Evolutionary conservation across 208 protist species (phyloP).

Genomic region (Naegleria fowleri): DNA sequence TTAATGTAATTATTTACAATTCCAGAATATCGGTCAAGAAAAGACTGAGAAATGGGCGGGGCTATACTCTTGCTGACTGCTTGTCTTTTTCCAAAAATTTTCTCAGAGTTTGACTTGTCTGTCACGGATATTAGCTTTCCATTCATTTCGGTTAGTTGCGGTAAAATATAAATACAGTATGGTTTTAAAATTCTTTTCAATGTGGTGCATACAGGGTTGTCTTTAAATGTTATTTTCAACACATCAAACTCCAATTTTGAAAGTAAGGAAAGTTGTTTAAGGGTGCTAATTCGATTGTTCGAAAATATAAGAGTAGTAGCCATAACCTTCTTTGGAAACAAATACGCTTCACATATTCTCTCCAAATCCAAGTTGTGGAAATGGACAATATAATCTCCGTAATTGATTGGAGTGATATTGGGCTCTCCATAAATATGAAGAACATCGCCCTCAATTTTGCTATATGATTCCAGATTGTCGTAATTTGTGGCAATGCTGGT

Average conservation of each 20-base stretch:
- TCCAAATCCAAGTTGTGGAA: neutral
- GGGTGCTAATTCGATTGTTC: neutral
- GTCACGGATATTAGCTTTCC: neutral
- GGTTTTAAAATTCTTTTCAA: neutral
- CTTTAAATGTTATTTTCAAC: neutral
- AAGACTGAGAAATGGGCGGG: neutral
- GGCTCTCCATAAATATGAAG: neutral
- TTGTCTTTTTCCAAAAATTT: constrained; percentile 4
- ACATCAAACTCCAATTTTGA: neutral
- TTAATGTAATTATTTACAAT: neutral
- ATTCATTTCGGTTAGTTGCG: neutral
- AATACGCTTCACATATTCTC: neutral
- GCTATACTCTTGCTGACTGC: neutral
- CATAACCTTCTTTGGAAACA: neutral
- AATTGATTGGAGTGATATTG: neutral
- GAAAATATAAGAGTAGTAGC: neutral
- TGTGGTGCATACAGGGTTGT: neutral
- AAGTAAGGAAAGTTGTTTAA: neutral
- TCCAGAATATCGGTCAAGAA: neutral
- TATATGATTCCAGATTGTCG: neutral
- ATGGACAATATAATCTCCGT: neutral
- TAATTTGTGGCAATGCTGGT: neutral
- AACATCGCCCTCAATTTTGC: neutral
- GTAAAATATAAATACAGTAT: neutral
- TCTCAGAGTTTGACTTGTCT: neutral